A percentile compares a stretch with the other conserved stretches of the same genome.
phyloP scores from a whole-genome alignment of 2,329 filamentous ascomycete species.

The Sarocladium strictum region DNA sequence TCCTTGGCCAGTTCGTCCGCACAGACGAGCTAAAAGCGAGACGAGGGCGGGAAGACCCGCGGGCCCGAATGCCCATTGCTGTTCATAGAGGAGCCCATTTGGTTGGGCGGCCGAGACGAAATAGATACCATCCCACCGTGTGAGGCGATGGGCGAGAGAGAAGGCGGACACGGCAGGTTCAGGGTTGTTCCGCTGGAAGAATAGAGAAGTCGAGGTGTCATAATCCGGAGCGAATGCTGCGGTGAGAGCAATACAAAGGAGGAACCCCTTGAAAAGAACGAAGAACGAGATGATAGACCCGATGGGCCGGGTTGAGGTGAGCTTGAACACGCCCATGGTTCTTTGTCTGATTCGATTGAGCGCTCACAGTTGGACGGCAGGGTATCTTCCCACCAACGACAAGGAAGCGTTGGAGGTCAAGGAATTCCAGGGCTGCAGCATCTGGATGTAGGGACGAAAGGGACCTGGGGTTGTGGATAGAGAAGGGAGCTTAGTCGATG shows the following conservation, averaged over 20 bases:
- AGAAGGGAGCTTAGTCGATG: not conserved
- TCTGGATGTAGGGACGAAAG: not conserved
- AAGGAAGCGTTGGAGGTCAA: not conserved
- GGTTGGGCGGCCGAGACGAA: conserved; percentile 57
- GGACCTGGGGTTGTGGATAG: not conserved
- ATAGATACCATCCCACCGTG: conserved; percentile 79
- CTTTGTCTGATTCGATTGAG: not conserved
- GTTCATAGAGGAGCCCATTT: conserved; percentile 63
- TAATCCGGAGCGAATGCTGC: conserved; percentile 56
- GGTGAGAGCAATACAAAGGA: conserved; percentile 55
- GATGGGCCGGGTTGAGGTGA: not conserved
- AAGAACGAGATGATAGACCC: conserved; percentile 7
- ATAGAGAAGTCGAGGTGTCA: conserved; percentile 66
- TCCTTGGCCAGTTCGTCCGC: conserved; percentile 8
- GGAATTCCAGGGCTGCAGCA: not conserved
- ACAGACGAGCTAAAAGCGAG: not conserved
- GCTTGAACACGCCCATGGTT: not conserved
- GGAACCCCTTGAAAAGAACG: conserved; percentile 54
- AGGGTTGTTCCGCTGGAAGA: conserved; percentile 29
- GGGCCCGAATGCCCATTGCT: conserved; percentile 76
- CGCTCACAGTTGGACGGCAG: no score
- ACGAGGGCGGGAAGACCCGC: conserved; percentile 38
- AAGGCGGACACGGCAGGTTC: conserved; percentile 22
- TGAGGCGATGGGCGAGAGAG: conserved; percentile 48
- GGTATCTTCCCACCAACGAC: conserved; percentile 6